phyloP scores from a whole-genome alignment of 345 rosid genomes.

The Rhodamnia rubescens region DNA sequence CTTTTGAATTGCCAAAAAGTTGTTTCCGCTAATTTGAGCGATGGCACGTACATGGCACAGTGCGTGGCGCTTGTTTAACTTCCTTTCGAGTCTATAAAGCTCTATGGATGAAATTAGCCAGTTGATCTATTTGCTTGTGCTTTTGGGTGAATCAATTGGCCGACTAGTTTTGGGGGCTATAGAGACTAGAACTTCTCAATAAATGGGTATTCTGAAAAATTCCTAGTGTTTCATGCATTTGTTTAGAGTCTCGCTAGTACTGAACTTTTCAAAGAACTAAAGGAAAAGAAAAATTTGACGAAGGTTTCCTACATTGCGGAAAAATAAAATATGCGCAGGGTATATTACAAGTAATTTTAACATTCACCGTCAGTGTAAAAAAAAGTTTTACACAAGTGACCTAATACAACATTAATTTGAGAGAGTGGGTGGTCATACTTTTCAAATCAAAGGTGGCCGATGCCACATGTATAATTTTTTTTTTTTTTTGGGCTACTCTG shows the following conservation, averaged over 20 bases:
- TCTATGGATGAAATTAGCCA: neutral
- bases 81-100: neutral
- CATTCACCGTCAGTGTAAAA: neutral
- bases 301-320: too few species aligned
- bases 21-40: neutral
- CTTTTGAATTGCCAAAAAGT: neutral
- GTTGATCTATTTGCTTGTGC: neutral
- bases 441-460: neutral
- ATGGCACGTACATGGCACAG: neutral
- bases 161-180: neutral
- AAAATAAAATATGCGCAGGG: too few species aligned
- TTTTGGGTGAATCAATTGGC: neutral
- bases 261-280: neutral
- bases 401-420: neutral
- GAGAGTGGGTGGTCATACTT: neutral
- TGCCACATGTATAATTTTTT: neutral
- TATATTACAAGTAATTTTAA: neutral
- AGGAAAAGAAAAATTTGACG: neutral
- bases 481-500: too few species aligned
- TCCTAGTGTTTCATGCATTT: neutral
- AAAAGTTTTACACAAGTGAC: neutral
- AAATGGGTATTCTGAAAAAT: neutral
- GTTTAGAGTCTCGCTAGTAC: neutral
- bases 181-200: neutral
- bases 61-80: neutral